Evolutionary conservation across 2,329 filamentous ascomycete genomes (phyloP), one percentile per base, ranked within the genome.

Genomic region (Epichloe typhina): DNA sequence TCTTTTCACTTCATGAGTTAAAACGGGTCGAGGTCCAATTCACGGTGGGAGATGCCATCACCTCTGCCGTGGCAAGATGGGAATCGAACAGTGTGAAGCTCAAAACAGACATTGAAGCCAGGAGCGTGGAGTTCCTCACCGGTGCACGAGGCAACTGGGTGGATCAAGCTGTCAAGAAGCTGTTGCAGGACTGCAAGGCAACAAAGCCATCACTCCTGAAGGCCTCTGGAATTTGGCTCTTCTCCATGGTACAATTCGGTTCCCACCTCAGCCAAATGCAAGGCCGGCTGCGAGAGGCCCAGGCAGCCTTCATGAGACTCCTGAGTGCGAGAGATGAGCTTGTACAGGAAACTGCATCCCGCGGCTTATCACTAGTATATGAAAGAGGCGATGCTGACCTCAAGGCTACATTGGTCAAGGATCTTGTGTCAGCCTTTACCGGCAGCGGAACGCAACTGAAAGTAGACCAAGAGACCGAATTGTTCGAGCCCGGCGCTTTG

Each of bases 181-280:
- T 94, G 2, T 73, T 97, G 45, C 70, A 71, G 2, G 84, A 93
- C 59, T 93, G 86, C 69, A 84, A 85, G 59, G 81, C 84, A 8
- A 88, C 88, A 0, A 96, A 96, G 61, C 93, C 93, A 1, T 86
- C 89, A 0, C 72, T 96, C 4, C 83, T 89, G 58, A 95, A 95
- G 63, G 89, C 91, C 3, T 91, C 90, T 0, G 89, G 89, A 0
- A 95, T 98, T 58, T 97, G 93, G 93, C 76, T 97, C 0, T 83
- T 97, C 53, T 95, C 86, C 61, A 69, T 97, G 3, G 83, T 97
- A 8, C 89, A 96, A 62, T 89, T 93, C 65, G 94, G 89, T 62
- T 88, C 88, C 0, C 83, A 90, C 56, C 71, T 88, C n/a, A 63
- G 72, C 3, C 79, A 87, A 55, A 77, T 97, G 5, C 87, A 94